Evolutionary conservation across 768 basidiomycete genomes (phyloP).

Genomic region (Tulasnella calospora): DNA sequence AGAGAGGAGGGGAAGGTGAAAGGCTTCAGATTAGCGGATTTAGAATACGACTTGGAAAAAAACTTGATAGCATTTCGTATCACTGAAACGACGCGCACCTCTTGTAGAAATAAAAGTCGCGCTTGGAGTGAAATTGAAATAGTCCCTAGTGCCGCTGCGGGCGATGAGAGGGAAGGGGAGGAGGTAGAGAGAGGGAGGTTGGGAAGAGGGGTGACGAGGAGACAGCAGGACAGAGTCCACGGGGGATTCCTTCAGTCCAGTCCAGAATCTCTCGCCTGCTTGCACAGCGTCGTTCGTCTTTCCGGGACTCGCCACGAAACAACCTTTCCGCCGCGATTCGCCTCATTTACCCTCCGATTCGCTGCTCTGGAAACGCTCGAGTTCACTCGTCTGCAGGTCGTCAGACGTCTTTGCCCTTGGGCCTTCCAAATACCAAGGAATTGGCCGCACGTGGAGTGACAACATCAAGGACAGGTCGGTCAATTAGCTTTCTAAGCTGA

Average conservation of each 20-base stretch:
- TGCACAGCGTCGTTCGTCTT: neutral
- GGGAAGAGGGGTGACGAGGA: constrained; percentile 11
- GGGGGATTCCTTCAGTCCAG: constrained; percentile 5
- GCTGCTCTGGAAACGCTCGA: neutral
- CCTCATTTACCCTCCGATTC: neutral
- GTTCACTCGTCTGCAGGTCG: neutral
- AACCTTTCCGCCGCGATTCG: neutral
- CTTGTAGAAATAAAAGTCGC: constrained; percentile 2
- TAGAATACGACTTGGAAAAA: constrained; percentile 4
- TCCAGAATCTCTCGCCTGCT: constrained; percentile 2
- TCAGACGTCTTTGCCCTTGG: neutral
- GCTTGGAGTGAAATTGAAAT: neutral
- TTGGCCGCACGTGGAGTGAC: neutral
- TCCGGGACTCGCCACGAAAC: constrained; percentile 3
- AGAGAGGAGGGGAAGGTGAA: constrained; percentile 8
- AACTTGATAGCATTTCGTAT: neutral
- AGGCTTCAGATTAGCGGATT: constrained; percentile 16
- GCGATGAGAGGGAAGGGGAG: constrained; percentile 11
- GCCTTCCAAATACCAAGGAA: neutral
- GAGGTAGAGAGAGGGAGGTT: constrained; percentile 11
- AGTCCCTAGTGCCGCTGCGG: neutral
- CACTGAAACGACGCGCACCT: neutral
- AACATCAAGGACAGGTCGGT: neutral
- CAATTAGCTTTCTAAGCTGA: neutral
- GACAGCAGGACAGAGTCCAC: constrained; percentile 4